A percentile compares a stretch with the other conserved stretches of the same genome.
Conservation (phyloP, 139 green algal genomes). For the Spirogloea muscicola region DNA sequence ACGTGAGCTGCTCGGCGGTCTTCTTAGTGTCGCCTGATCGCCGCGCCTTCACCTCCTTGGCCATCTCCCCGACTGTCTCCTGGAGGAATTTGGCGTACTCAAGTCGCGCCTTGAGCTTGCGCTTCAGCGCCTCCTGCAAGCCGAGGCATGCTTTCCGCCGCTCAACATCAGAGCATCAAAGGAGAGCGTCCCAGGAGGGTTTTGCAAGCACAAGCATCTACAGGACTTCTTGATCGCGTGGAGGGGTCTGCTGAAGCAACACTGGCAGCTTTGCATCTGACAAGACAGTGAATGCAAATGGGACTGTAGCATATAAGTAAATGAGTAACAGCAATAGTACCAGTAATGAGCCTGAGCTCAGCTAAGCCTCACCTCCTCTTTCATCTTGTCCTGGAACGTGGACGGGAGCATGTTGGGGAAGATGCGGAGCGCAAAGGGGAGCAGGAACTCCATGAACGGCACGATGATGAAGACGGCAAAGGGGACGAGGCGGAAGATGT, state of each 20-base stretch:
- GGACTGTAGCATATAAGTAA: too few relatives aligned
- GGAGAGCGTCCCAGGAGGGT: too few relatives aligned
- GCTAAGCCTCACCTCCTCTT: conserved; percentile 55
- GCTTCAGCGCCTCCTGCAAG: conserved; percentile 91
- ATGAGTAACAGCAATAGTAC: too few relatives aligned
- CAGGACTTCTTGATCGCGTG: too few relatives aligned
- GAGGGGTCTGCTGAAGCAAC: too few relatives aligned
- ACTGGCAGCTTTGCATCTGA: too few relatives aligned
- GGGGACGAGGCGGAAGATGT: conserved; percentile 81
- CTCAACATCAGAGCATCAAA: too few relatives aligned
- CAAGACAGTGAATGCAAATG: too few relatives aligned
- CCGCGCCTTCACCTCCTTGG: conserved; percentile 73
- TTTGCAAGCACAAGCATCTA: too few relatives aligned
- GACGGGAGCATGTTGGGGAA: conserved; percentile 99
- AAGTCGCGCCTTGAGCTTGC: conserved; percentile 75
- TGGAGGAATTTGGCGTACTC: conserved; percentile 95
- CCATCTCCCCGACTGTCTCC: conserved; percentile 96
- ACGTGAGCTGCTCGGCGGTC: conserved; percentile 71
- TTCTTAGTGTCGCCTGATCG: conserved; percentile 52
- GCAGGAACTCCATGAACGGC: conserved; percentile 94
- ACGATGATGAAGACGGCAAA: conserved; percentile 63
- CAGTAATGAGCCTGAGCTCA: too few relatives aligned
- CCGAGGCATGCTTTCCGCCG: too few relatives aligned
- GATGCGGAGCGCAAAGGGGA: conserved; percentile 88
- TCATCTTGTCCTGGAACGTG: conserved; percentile 75